phyloP scores from a whole-genome alignment of 78 protist species.

The Dictyostelium intermedium region DNA sequence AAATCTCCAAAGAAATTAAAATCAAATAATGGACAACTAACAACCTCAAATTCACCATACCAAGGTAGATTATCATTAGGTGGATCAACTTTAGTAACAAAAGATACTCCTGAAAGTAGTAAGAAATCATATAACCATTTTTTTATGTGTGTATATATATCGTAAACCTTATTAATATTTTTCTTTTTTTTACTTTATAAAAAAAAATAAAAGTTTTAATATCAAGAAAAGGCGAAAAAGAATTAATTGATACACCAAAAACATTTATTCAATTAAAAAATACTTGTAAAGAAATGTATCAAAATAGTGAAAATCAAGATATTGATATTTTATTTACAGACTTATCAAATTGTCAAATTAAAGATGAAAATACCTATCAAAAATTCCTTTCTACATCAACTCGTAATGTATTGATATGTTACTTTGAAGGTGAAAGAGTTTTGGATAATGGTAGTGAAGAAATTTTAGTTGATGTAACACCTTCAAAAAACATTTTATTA shows the following conservation, averaged over 20 bases:
- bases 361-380: slow-evolving; percentile 40
- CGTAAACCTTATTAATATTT: no score
- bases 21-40: neutral
- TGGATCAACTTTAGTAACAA: neutral
- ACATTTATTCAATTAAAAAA: neutral
- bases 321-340: slow-evolving; percentile 3
- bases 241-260: slow-evolving; percentile 18
- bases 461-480: slow-evolving; percentile 72
- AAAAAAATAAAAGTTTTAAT: neutral
- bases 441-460: slow-evolving; percentile 46
- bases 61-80: neutral
- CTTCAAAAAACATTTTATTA: slow-evolving; percentile 72
- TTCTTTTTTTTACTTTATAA: no score
- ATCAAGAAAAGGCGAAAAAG: slow-evolving; percentile 46
- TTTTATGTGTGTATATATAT: no score
- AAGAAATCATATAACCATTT: neutral
- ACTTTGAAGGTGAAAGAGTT: slow-evolving; percentile 16
- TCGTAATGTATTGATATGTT: slow-evolving; percentile 22
- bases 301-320: neutral
- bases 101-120: neutral
- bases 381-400: neutral
- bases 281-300: neutral
- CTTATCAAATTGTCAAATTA: neutral
- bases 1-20: neutral
- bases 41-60: neutral